These are phyloP conservation scores for Eimeria acervulina DNA, from an alignment of 169 alveolate species.

Conservation along the genomic window DNA sequence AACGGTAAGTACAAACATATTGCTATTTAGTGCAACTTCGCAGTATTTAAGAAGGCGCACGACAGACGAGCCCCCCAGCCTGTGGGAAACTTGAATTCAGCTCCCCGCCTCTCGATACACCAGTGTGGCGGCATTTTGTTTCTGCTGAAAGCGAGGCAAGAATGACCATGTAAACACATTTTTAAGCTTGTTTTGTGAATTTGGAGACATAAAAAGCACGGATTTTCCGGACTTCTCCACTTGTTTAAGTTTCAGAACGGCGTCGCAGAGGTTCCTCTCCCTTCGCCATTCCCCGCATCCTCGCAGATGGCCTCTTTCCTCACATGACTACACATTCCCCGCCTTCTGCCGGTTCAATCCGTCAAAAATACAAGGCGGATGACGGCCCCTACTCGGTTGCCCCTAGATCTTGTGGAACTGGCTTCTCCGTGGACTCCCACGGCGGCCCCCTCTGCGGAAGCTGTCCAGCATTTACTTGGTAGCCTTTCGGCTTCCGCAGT, in stretches of 20 bases:
- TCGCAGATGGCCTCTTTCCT: slow-evolving; percentile 23
- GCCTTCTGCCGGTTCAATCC: slow-evolving; percentile 37
- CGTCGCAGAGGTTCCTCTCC: neutral
- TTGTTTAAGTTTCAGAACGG: neutral
- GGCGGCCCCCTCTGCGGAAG: slow-evolving; percentile 15
- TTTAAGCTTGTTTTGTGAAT: neutral
- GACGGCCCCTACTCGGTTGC: slow-evolving; percentile 37
- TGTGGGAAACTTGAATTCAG: neutral
- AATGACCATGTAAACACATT: neutral
- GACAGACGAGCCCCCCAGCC: slow-evolving; percentile 41
- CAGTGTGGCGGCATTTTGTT: neutral
- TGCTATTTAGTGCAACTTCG: neutral
- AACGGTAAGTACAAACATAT: neutral
- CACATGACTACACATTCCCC: slow-evolving; percentile 30
- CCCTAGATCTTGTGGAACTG: slow-evolving; percentile 21
- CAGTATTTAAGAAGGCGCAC: neutral
- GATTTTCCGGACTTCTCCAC: neutral
- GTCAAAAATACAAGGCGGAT: slow-evolving; percentile 51
- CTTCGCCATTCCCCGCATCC: slow-evolving; percentile 57
- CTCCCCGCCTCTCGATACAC: slow-evolving; percentile 54
- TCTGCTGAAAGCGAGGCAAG: neutral
- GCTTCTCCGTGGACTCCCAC: slow-evolving; percentile 25
- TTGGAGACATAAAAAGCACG: neutral
- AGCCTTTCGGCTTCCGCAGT: neutral
- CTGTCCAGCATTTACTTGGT: neutral